Conservation (phyloP, 2,329 filamentous ascomycete genomes). For the Sphaceloma murrayae region DNA sequence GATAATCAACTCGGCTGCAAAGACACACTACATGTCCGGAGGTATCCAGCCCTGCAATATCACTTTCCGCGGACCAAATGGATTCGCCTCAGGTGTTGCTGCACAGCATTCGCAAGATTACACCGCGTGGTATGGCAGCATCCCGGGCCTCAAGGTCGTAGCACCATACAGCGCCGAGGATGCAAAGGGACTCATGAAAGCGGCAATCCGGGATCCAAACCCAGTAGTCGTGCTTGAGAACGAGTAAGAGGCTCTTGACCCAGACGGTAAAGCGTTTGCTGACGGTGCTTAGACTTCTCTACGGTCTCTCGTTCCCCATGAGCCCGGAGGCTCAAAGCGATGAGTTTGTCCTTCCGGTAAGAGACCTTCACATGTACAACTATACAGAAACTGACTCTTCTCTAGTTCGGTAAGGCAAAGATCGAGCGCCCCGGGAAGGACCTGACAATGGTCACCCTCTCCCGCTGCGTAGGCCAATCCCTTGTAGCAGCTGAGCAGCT, state of each 20-base stretch:
- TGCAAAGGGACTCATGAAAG: constrained; percentile 95
- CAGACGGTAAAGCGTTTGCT: not conserved
- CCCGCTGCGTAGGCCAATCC: constrained; percentile 88
- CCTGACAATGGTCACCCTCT: constrained; percentile 87
- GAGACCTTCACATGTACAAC: constrained; percentile 19
- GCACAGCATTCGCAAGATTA: constrained; percentile 99
- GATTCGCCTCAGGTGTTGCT: constrained; percentile 88
- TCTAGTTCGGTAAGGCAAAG: constrained; percentile 89
- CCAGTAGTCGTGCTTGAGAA: constrained; percentile 65
- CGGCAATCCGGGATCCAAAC: constrained; percentile 96
- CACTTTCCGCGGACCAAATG: constrained; percentile 98
- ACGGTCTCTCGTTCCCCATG: constrained; percentile 93
- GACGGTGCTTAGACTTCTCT: constrained; percentile 55
- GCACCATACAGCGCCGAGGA: constrained; percentile 94
- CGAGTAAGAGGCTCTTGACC: constrained; percentile 31
- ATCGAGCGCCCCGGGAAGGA: constrained; percentile 95
- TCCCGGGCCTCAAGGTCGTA: constrained; percentile 95
- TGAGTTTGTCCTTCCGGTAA: constrained; percentile 82
- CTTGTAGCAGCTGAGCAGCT: constrained; percentile 80
- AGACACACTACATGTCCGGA: constrained; percentile 99
- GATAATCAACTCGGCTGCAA: constrained; percentile 96
- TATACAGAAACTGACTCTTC: not conserved
- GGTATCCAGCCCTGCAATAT: constrained; percentile 99
- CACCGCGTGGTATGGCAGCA: constrained; percentile 96
- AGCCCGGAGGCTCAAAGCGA: constrained; percentile 90